Evolutionary conservation across 1,284 basidiomycete genomes (phyloP).

Genomic region (Boletus sp.): DNA sequence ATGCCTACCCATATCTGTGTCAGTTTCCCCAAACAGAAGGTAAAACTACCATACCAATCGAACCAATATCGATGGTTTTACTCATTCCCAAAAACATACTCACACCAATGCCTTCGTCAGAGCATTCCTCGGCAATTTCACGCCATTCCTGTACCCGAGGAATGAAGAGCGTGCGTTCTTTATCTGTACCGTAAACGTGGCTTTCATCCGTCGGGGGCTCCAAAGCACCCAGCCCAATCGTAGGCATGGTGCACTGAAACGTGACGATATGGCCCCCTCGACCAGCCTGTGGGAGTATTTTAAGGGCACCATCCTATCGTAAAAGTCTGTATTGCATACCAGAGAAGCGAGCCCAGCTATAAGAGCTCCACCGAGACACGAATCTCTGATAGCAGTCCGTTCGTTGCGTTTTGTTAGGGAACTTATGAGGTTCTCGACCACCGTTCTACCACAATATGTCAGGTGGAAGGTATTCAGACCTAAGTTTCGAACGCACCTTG

Average conservation of each 20-base stretch:
- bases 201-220: constrained; percentile 56
- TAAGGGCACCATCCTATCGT: constrained; percentile 8
- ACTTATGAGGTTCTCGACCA: constrained; percentile 63
- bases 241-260: constrained; percentile 80
- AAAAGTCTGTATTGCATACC: constrained; percentile 41
- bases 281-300: constrained; percentile 49
- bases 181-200: constrained; percentile 82
- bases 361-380: constrained; percentile 78
- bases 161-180: constrained; percentile 78
- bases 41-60: constrained; percentile 55
- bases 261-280: constrained; percentile 84
- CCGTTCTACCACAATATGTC: constrained; percentile 37
- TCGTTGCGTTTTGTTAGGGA: constrained; percentile 66
- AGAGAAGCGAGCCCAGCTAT: constrained; percentile 71
- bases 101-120: constrained; percentile 86
- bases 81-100: constrained; percentile 86
- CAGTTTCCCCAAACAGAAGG: constrained; percentile 12
- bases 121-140: constrained; percentile 82
- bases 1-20: constrained; percentile 42
- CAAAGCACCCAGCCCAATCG: constrained; percentile 73
- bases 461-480: constrained; percentile 4
- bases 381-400: constrained; percentile 43
- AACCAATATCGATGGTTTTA: constrained; percentile 84
- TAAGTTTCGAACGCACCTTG: constrained; percentile 46
- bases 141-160: constrained; percentile 79